phyloP scores from a whole-genome alignment of 768 basidiomycete species.

The Leucocoprinus leucothites region DNA sequence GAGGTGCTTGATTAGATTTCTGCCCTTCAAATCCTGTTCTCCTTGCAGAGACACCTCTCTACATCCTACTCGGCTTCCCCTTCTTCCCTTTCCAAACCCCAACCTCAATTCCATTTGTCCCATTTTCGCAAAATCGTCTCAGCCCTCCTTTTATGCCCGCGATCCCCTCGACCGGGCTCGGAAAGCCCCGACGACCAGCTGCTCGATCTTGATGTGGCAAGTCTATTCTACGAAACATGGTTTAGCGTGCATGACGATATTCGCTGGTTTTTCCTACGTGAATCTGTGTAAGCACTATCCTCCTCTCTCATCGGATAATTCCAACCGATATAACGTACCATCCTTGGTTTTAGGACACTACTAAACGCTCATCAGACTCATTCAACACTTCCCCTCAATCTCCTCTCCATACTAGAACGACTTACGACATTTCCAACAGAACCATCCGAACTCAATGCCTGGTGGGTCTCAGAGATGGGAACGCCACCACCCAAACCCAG shows the following conservation, averaged over 20 bases:
- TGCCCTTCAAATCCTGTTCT: slow-evolving; percentile 72
- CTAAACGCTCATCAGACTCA: slow-evolving; percentile 27
- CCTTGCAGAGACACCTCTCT: slow-evolving; percentile 76
- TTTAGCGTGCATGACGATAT: slow-evolving; percentile 79
- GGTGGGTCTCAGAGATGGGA: slow-evolving; percentile 76
- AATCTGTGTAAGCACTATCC: slow-evolving; percentile 54
- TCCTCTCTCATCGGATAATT: not conserved
- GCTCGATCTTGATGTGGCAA: slow-evolving; percentile 57
- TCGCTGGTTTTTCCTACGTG: slow-evolving; percentile 86
- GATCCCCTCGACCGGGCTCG: slow-evolving; percentile 35
- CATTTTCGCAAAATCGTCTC: slow-evolving; percentile 65
- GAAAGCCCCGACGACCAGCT: slow-evolving; percentile 25
- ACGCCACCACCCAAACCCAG: slow-evolving; percentile 52
- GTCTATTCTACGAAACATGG: slow-evolving; percentile 68
- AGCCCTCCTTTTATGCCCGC: slow-evolving; percentile 60
- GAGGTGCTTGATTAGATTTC: slow-evolving; percentile 45
- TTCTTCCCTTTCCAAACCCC: slow-evolving; percentile 28
- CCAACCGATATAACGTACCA: not conserved
- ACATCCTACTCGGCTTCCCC: slow-evolving; percentile 44
- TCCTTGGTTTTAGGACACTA: slow-evolving; percentile 23
- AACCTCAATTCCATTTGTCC: slow-evolving; percentile 65
- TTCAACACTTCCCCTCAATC: slow-evolving; percentile 38
- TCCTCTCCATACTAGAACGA: slow-evolving; percentile 64
- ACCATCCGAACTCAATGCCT: slow-evolving; percentile 62
- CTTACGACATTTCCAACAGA: slow-evolving; percentile 75